phyloP scores from a whole-genome alignment of 495 filamentous ascomycete species.

The Xylaria cubensis region DNA sequence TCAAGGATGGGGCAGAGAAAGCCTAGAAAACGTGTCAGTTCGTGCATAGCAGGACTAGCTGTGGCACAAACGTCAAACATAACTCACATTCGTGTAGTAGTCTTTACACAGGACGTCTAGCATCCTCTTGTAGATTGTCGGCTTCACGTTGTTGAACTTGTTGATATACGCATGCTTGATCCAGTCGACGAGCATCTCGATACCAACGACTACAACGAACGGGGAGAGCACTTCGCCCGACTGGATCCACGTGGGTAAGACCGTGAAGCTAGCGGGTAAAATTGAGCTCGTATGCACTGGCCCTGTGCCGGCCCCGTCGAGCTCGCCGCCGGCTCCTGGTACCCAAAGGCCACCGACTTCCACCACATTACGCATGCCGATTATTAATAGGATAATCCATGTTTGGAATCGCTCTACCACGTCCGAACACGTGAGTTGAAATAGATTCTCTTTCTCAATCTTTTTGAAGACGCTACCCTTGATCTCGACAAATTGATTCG shows the following conservation, averaged over 20 bases:
- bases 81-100: slow-evolving; percentile 87
- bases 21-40: slow-evolving; percentile 58
- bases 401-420: slow-evolving; percentile 97
- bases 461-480: slow-evolving; percentile 97
- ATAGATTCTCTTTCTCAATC: slow-evolving; percentile 96
- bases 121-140: slow-evolving; percentile 85
- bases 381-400: slow-evolving; percentile 96
- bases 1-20: slow-evolving; percentile 83
- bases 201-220: slow-evolving; percentile 90
- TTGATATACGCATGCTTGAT: slow-evolving; percentile 96
- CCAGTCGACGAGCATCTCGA: slow-evolving; percentile 97
- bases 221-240: slow-evolving; percentile 88
- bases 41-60: not conserved
- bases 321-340: slow-evolving; percentile 49
- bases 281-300: slow-evolving; percentile 64
- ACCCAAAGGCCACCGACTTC: slow-evolving; percentile 79
- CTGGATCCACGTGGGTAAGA: slow-evolving; percentile 77
- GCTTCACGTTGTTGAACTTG: slow-evolving; percentile 97
- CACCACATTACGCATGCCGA: slow-evolving; percentile 92
- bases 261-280: slow-evolving; percentile 83
- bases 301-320: slow-evolving; percentile 48
- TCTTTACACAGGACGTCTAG: slow-evolving; percentile 94
- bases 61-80: not conserved
- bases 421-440: slow-evolving; percentile 95
- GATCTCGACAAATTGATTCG: slow-evolving; percentile 98